Conservation (phyloP, 2,329 filamentous ascomycete genomes). For the Penicillium sp. region DNA sequence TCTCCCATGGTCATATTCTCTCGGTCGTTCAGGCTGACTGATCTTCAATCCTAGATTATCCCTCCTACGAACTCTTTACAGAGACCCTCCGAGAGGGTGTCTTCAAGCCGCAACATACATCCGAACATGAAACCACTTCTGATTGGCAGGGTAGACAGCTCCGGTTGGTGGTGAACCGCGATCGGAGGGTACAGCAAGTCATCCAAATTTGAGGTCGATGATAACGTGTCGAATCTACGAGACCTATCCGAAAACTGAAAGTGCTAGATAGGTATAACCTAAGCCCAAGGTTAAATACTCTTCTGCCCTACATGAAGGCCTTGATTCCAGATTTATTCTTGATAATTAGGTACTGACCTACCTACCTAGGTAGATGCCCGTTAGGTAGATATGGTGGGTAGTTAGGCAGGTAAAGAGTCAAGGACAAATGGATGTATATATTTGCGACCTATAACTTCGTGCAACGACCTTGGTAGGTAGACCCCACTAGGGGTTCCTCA, state of each 20-base stretch:
- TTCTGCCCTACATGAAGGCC: too few relatives aligned
- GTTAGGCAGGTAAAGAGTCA: too few relatives aligned
- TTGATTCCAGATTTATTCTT: too few relatives aligned
- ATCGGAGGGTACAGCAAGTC: slow-evolving; percentile 62
- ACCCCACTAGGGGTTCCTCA: too few relatives aligned
- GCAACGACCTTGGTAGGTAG: too few relatives aligned
- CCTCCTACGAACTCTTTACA: slow-evolving; percentile 70
- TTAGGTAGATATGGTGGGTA: too few relatives aligned
- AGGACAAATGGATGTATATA: too few relatives aligned
- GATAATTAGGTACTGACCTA: too few relatives aligned
- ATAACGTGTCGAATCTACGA: neutral
- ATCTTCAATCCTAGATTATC: slow-evolving; percentile 56
- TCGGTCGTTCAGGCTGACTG: neutral
- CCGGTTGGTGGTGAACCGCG: slow-evolving; percentile 61
- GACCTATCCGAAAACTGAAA: neutral
- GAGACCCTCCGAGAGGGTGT: slow-evolving; percentile 61
- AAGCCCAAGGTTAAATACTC: too few relatives aligned
- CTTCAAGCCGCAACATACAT: slow-evolving; percentile 43
- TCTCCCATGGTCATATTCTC: neutral
- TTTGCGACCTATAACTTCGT: too few relatives aligned
- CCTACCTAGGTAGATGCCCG: too few relatives aligned
- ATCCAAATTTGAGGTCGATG: slow-evolving; percentile 48
- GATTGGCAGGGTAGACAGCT: slow-evolving; percentile 59
- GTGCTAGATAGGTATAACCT: too few relatives aligned
- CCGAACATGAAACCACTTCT: slow-evolving; percentile 14